Percentiles rank a stretch among this genome's conserved stretches.
Conservation (phyloP, 768 basidiomycete genomes). For the Cystobasidium ongulense region DNA sequence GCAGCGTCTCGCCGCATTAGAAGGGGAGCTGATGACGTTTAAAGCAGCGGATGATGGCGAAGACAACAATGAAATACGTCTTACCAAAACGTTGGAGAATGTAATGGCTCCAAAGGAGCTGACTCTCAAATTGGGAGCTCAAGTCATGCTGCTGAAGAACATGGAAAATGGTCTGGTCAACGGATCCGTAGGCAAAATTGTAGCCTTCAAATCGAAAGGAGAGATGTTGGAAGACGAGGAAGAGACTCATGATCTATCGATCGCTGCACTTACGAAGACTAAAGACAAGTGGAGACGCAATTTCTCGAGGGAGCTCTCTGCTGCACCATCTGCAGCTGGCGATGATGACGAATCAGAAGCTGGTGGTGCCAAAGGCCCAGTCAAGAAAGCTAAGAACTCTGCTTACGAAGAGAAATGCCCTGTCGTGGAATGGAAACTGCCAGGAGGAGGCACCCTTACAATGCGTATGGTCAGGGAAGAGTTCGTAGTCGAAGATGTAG, state of each 20-base stretch:
- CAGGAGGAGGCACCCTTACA: conserved; percentile 46
- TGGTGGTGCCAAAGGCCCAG: neutral
- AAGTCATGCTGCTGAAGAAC: conserved; percentile 95
- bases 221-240: conserved; percentile 28
- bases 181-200: conserved; percentile 79
- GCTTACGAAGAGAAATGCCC: conserved; percentile 34
- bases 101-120: conserved; percentile 77
- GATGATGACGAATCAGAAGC: neutral
- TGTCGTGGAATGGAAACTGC: conserved; percentile 39
- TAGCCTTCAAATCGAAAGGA: conserved; percentile 49
- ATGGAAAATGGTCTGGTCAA: conserved; percentile 83
- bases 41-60: conserved; percentile 55
- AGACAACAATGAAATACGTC: conserved; percentile 48
- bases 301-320: neutral
- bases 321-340: neutral
- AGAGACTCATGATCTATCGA: neutral
- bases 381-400: conserved; percentile 31
- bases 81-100: conserved; percentile 72
- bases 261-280: neutral
- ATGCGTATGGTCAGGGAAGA: conserved; percentile 42
- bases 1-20: conserved; percentile 58
- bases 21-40: conserved; percentile 54
- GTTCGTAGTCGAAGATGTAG: conserved; percentile 45
- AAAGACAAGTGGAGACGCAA: neutral
- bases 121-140: conserved; percentile 66